These are phyloP conservation scores for Chlorella sorokiniana DNA, from an alignment of 139 green algal species.

Conservation along the genomic window DNA sequence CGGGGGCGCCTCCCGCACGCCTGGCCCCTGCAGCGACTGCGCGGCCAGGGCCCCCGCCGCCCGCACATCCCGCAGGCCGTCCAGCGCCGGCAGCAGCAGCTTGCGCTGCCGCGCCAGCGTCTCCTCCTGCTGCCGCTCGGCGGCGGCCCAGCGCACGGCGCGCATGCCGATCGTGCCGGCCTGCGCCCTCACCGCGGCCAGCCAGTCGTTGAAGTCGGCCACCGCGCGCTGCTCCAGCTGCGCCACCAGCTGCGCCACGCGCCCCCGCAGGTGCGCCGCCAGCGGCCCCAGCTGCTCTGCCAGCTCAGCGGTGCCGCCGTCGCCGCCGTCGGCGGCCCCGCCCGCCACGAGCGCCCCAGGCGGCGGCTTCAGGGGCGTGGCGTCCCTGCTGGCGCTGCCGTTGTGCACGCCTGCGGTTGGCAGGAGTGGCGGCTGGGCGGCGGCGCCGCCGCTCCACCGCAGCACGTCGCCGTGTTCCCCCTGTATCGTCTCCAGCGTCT, in stretches of 20 bases:
- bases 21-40: neutral
- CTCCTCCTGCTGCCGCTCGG: slow-evolving; percentile 60
- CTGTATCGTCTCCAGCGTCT: slow-evolving; percentile 52
- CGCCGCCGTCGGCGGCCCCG: neutral
- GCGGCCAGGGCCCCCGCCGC: slow-evolving; percentile 6
- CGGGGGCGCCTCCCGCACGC: neutral
- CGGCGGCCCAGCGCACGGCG: slow-evolving; percentile 62
- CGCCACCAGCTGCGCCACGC: neutral
- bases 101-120: slow-evolving; percentile 60
- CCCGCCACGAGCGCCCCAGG: neutral
- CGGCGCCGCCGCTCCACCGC: neutral
- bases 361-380: neutral
- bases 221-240: slow-evolving; percentile 63
- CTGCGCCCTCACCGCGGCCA: slow-evolving; percentile 54
- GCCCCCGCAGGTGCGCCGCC: slow-evolving; percentile 50
- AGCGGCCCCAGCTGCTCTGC: slow-evolving; percentile 35
- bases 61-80: neutral
- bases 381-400: neutral
- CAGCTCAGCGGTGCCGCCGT: neutral
- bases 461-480: slow-evolving; percentile 7
- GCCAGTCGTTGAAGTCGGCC: slow-evolving; percentile 78
- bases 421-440: neutral
- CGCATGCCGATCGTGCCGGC: slow-evolving; percentile 64
- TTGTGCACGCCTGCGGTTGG: neutral
- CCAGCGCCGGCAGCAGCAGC: slow-evolving; percentile 27